phyloP scores from a whole-genome alignment of 352 stramenopile genomes.

The Pythium rishiriense region DNA sequence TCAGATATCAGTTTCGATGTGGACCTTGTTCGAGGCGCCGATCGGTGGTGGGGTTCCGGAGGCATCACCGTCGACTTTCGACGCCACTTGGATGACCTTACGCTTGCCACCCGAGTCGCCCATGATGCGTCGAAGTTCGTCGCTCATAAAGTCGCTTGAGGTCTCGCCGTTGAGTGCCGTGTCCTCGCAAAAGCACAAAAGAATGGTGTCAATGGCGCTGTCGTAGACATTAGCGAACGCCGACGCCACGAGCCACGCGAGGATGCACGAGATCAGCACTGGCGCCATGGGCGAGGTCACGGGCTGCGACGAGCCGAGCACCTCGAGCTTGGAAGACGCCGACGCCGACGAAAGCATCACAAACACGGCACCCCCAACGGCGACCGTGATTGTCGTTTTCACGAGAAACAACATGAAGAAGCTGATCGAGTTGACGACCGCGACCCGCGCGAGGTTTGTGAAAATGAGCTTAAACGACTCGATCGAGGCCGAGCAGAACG shows the following conservation, averaged over 20 bases:
- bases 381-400: conserved; percentile 86
- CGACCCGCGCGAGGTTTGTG: conserved; percentile 89
- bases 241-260: conserved; percentile 89
- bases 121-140: conserved; percentile 68
- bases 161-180: conserved; percentile 56
- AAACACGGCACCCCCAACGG: conserved; percentile 47
- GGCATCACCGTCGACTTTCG: not conserved
- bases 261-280: conserved; percentile 74
- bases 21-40: conserved; percentile 29
- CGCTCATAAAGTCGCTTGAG: conserved; percentile 79
- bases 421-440: conserved; percentile 91
- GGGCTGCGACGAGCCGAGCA: conserved; percentile 57
- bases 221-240: conserved; percentile 95
- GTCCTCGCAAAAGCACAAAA: conserved; percentile 97
- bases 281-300: conserved; percentile 91
- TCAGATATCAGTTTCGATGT: conserved; percentile 34
- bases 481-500: conserved; percentile 88
- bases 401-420: conserved; percentile 94
- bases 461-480: conserved; percentile 94
- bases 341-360: conserved; percentile 39
- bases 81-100: conserved; percentile 44
- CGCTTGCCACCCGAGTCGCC: conserved; percentile 35
- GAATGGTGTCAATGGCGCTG: conserved; percentile 93
- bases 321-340: conserved; percentile 39
- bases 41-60: not conserved